A percentile compares a stretch with the other conserved stretches of the same genome.
phyloP scores from a whole-genome alignment of 805 yeast genomes.

The Saturnispora sekii region DNA sequence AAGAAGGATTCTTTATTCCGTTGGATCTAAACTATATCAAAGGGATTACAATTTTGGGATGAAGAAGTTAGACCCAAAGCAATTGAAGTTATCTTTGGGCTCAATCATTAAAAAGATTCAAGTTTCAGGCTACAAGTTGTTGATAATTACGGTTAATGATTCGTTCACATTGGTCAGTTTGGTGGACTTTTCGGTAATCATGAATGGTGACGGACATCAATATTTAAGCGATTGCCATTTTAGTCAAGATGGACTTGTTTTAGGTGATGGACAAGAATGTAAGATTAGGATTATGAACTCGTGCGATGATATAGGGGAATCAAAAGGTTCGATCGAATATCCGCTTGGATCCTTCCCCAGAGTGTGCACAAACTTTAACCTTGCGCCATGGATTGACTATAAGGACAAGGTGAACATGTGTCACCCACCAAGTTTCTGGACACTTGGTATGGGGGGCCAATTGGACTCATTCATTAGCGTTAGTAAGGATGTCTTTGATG shows the following conservation, averaged over 20 bases:
- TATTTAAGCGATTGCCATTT: constrained; percentile 1
- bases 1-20: constrained; percentile 19
- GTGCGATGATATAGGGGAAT: no score
- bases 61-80: neutral
- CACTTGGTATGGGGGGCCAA: constrained; percentile 33
- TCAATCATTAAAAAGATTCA: constrained; percentile 4
- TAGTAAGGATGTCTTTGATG: constrained; percentile 8
- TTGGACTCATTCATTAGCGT: constrained; percentile 15
- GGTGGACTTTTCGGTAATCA: neutral
- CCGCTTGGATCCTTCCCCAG: constrained; percentile 26
- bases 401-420: constrained; percentile 6
- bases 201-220: neutral
- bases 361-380: constrained; percentile 20
- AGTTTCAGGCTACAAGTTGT: constrained; percentile 5
- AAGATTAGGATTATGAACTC: constrained; percentile 6
- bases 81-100: neutral
- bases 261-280: constrained; percentile 15
- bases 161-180: constrained; percentile 14
- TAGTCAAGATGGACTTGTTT: constrained; percentile 11
- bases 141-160: constrained; percentile 23
- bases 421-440: constrained; percentile 14
- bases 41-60: constrained; percentile 2
- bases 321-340: no score
- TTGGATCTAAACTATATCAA: constrained; percentile 7
- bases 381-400: constrained; percentile 25